Base-by-base conservation (phyloP, 148 eudicot genomes). In the Arctostaphylos glauca region DNA sequence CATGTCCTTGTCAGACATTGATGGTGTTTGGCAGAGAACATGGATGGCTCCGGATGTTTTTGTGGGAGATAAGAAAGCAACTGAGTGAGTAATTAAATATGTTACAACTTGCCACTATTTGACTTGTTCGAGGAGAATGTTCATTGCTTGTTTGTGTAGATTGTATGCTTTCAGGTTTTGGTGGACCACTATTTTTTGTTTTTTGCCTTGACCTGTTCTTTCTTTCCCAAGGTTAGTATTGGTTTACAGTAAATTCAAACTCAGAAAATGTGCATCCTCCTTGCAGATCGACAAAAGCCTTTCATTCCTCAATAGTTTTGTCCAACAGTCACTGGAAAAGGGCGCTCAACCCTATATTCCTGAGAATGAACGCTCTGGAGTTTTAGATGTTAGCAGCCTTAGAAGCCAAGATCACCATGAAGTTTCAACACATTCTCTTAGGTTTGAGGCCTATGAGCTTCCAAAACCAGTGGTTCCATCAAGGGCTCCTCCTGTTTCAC, bases 301-400 rank as follows among this genome's bases (percentile, higher is more conserved):
- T 54, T 84, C 95, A 23, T 94, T 94, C 84, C 96, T 96, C 77
- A 86, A 92, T 79, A 81, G 86, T 67, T 93, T 89, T 66, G 92
- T 94, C 76, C 93, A 91, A 82, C 81, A 91, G 83, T 82, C 98
- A 10, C 6, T 94, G 12, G 91, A 94, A 85, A 88, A 91, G 23
- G 99, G 99, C 23, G 99, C 99, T 85, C 94, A 90, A 83, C 99
- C 96, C 52, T 96, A 96, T 85, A 85, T 94, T 76, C 93, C 97
- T 21, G 98, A 96, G 85, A 88, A 86, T 49, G 90, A 91, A 77
- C 94, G 96, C 31, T 87, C 89, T 46, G 94, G 94, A 82, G 76
- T 84, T 52, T 81, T 88, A 80, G 86, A 84, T 86, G 89, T 89
- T 52, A 86, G 91, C 86, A 87, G 86, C 85, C 85, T 90, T 79